These are phyloP conservation scores for Furcasterigmium furcatum DNA, from an alignment of 2,329 filamentous ascomycete genomes.

Conservation along the genomic window DNA sequence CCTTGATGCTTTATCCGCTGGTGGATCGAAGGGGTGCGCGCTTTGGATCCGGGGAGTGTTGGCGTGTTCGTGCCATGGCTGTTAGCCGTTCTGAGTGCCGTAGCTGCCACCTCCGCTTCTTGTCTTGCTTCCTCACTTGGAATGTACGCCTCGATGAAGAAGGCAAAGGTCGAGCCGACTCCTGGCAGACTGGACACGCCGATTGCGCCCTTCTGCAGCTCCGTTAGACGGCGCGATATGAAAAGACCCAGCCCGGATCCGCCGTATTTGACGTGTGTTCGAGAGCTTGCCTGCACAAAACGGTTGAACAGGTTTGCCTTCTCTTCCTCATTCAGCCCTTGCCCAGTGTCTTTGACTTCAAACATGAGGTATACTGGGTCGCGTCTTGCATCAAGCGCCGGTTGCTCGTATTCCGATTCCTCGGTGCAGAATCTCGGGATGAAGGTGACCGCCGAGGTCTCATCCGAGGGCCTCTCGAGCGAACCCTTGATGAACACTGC, in stretches of 20 bases:
- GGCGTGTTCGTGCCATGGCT: background rate
- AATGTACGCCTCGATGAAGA: constrained; percentile 62
- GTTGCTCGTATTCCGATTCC: constrained; percentile 32
- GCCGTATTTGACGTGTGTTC: constrained; percentile 75
- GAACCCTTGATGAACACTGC: constrained; percentile 44
- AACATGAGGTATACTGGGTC: constrained; percentile 66
- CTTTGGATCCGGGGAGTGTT: background rate
- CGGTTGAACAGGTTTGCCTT: constrained; percentile 74
- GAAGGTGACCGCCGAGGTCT: constrained; percentile 52
- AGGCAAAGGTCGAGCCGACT: constrained; percentile 71
- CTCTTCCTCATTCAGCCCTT: constrained; percentile 67
- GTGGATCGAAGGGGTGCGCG: background rate
- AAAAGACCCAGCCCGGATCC: constrained; percentile 77
- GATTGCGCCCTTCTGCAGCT: constrained; percentile 77
- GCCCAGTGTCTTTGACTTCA: constrained; percentile 73
- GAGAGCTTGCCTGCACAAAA: constrained; percentile 74
- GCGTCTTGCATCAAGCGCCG: constrained; percentile 20
- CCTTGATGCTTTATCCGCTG: background rate
- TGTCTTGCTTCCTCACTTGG: constrained; percentile 34
- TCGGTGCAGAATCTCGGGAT: constrained; percentile 53
- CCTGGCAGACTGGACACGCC: constrained; percentile 68
- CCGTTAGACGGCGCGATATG: constrained; percentile 75
- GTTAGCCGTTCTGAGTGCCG: constrained; percentile 14
- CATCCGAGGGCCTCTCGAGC: constrained; percentile 31
- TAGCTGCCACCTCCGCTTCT: constrained; percentile 35